Conservation (phyloP, 2,329 filamentous ascomycete species). For the Monosporascus sp. region DNA sequence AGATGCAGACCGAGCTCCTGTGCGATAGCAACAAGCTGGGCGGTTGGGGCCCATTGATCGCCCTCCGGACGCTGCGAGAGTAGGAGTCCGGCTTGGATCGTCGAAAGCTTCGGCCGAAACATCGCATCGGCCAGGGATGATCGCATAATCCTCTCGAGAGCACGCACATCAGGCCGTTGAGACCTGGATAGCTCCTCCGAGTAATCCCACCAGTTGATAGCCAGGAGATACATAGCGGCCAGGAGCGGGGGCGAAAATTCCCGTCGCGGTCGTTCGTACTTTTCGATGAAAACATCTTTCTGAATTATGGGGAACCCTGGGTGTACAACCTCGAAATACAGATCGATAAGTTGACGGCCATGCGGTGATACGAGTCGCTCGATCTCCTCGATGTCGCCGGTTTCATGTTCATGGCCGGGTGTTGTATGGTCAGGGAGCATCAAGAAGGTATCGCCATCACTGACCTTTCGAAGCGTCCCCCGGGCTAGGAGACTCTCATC, state of each 20-base stretch:
- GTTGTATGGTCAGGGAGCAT: slow-evolving; percentile 72
- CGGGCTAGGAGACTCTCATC: slow-evolving; percentile 72
- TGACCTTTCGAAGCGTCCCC: slow-evolving; percentile 68
- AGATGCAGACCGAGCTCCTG: slow-evolving; percentile 87
- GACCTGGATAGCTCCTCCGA: slow-evolving; percentile 59
- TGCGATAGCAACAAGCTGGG: slow-evolving; percentile 78
- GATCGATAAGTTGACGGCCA: slow-evolving; percentile 69
- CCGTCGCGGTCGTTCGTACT: slow-evolving; percentile 66
- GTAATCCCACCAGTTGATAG: slow-evolving; percentile 83
- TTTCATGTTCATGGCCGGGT: slow-evolving; percentile 64
- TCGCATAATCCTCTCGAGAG: slow-evolving; percentile 69
- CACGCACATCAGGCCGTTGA: slow-evolving; percentile 65
- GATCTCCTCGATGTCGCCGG: slow-evolving; percentile 64
- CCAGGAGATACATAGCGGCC: slow-evolving; percentile 77
- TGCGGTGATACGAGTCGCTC: slow-evolving; percentile 72
- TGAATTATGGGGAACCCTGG: slow-evolving; percentile 79
- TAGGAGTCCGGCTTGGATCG: slow-evolving; percentile 70
- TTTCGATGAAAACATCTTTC: slow-evolving; percentile 73
- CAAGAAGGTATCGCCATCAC: slow-evolving; percentile 72
- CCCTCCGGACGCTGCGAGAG: slow-evolving; percentile 71
- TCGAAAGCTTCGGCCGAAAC: slow-evolving; percentile 75
- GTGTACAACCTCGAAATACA: slow-evolving; percentile 79
- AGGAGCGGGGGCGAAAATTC: slow-evolving; percentile 73
- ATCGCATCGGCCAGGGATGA: slow-evolving; percentile 71
- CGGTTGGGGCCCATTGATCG: slow-evolving; percentile 79